Evolutionary conservation across 345 rosid species (phyloP).

Genomic region (Heritiera fomes): DNA sequence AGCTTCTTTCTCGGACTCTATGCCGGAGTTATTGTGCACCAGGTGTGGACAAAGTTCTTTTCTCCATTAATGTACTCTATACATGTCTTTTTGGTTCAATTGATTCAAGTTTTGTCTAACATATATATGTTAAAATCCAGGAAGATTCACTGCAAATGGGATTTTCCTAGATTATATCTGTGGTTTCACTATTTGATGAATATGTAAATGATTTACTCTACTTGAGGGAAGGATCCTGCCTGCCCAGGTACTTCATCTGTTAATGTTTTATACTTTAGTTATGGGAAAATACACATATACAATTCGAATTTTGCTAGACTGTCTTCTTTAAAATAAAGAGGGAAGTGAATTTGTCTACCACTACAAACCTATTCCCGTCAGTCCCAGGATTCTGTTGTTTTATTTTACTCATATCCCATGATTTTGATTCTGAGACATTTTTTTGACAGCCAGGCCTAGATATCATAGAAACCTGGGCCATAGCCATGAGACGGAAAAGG

Average conservation of each 20-base stretch:
- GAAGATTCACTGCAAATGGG: conserved; percentile 76
- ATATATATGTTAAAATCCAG: conserved; percentile 36
- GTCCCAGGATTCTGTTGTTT: background rate
- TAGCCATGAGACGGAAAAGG: conserved; percentile 30
- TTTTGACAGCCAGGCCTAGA: conserved; percentile 76
- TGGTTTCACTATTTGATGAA: conserved; percentile 72
- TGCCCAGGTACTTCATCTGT: conserved; percentile 51
- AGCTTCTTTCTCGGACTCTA: conserved; percentile 74
- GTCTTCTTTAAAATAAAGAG: too few relatives aligned
- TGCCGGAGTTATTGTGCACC: conserved; percentile 68
- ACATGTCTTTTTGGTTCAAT: background rate
- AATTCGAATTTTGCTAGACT: background rate
- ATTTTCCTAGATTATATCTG: conserved; percentile 59
- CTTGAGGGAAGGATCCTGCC: conserved; percentile 74
- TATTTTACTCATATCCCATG: background rate
- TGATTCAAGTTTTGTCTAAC: conserved; percentile 22
- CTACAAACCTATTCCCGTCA: background rate
- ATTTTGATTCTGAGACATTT: conserved; percentile 25
- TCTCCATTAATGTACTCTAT: too few relatives aligned
- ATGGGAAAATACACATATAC: background rate
- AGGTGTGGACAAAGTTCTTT: conserved; percentile 41
- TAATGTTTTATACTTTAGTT: conserved; percentile 19
- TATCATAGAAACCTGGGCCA: conserved; percentile 46
- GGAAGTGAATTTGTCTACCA: too few relatives aligned
- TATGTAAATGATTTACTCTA: conserved; percentile 81